These are phyloP conservation scores for Colletotrichum sublineola DNA, from an alignment of 2,329 filamentous ascomycete genomes.

Conservation along the genomic window DNA sequence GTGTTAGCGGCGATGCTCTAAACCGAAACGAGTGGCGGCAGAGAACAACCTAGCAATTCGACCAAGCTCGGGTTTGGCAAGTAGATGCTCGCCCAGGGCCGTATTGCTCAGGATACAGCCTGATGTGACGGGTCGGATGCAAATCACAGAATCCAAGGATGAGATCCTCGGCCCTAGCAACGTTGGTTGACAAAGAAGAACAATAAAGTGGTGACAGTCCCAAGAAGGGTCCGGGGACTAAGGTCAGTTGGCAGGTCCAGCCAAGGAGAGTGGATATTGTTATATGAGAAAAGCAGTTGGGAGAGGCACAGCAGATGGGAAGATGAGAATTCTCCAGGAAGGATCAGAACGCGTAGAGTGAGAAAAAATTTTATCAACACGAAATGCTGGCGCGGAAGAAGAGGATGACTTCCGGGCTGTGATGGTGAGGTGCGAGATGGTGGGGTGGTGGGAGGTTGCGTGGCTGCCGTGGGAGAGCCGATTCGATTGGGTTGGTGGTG, in stretches of 20 bases:
- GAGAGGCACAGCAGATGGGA: slow-evolving; percentile 24
- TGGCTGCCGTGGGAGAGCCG: slow-evolving; percentile 43
- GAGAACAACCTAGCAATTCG: slow-evolving; percentile 42
- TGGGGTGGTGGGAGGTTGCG: slow-evolving; percentile 42
- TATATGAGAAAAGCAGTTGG: slow-evolving; percentile 26
- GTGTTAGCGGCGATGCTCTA: slow-evolving; percentile 25
- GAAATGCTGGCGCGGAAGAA: slow-evolving; percentile 38
- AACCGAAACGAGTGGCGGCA: slow-evolving; percentile 10
- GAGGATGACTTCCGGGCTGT: slow-evolving; percentile 28
- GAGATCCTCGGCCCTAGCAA: slow-evolving; percentile 21
- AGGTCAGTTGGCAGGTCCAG: slow-evolving; percentile 15
- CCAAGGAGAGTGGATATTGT: slow-evolving; percentile 7
- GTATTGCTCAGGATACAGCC: slow-evolving; percentile 3
- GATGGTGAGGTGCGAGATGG: slow-evolving; percentile 26
- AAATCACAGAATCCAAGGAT: slow-evolving; percentile 6
- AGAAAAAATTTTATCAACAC: slow-evolving; percentile 14
- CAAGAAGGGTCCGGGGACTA: slow-evolving; percentile 4
- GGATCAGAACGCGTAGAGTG: slow-evolving; percentile 1
- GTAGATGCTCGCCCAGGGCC: slow-evolving; percentile 44
- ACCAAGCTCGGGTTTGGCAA: slow-evolving; percentile 34
- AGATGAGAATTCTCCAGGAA: slow-evolving; percentile 12
- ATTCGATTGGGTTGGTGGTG: slow-evolving; percentile 39
- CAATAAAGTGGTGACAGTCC: slow-evolving; percentile 7
- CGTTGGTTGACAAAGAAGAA: slow-evolving; percentile 13
- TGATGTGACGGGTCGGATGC: slow-evolving; percentile 5